Conservation (phyloP, 495 filamentous ascomycete genomes). For the Penicillium odoratum region DNA sequence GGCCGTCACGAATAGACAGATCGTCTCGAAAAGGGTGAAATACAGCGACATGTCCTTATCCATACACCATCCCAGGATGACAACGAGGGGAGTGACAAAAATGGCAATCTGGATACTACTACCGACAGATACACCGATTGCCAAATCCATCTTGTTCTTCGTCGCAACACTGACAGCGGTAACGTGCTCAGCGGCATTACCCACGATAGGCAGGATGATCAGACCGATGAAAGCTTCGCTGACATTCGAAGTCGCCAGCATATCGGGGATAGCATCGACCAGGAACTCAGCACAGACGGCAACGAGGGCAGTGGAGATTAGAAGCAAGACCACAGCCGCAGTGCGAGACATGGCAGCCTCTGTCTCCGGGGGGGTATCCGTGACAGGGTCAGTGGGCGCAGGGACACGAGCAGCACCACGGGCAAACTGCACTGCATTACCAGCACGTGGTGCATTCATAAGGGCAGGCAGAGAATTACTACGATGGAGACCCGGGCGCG, state of each 20-base stretch:
- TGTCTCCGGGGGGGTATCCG: conserved; percentile 37
- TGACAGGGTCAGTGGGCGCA: conserved; percentile 13
- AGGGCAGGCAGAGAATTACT: conserved; percentile 78
- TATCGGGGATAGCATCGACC: conserved; percentile 73
- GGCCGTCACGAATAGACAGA: conserved; percentile 78
- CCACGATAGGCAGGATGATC: conserved; percentile 87
- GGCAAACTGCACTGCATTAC: conserved; percentile 44
- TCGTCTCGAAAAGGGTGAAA: conserved; percentile 91
- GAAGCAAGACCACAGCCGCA: conserved; percentile 69
- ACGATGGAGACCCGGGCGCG: conserved; percentile 61
- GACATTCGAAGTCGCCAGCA: conserved; percentile 63
- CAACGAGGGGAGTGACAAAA: conserved; percentile 85
- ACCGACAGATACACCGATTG: conserved; percentile 87
- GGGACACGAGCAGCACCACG: conserved; percentile 38
- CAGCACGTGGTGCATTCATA: conserved; percentile 39
- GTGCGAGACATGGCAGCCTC: conserved; percentile 68
- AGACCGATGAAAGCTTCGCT: conserved; percentile 83
- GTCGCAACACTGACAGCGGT: conserved; percentile 83
- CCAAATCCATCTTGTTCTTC: conserved; percentile 96
- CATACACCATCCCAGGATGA: conserved; percentile 87
- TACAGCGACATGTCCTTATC: conserved; percentile 81
- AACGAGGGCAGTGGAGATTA: conserved; percentile 76
- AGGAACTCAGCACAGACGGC: conserved; percentile 88
- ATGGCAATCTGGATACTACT: conserved; percentile 83
- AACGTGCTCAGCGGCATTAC: conserved; percentile 90